Conservation (phyloP, 2,329 filamentous ascomycete genomes). For the Pseudopyricularia cyperi region DNA sequence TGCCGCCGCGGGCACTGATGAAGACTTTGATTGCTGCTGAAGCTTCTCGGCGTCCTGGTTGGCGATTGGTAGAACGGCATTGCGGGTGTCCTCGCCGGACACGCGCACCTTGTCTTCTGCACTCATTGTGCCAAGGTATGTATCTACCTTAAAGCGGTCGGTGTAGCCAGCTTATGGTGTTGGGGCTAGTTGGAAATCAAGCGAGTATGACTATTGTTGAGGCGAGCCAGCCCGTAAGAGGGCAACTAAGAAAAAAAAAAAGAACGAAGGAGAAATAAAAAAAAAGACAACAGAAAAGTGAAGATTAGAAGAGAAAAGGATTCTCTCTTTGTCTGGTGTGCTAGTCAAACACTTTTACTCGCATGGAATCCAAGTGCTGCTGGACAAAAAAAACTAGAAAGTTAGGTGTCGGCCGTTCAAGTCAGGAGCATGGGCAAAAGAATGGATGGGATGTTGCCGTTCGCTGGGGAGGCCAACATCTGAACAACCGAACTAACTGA, state of each 20-base stretch:
- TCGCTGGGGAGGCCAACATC: not conserved
- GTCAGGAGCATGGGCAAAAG: too few relatives aligned
- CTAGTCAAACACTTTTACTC: too few relatives aligned
- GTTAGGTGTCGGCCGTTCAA: too few relatives aligned
- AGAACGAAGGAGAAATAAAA: not conserved
- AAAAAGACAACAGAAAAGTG: not conserved
- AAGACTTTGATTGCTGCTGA: constrained; percentile 15
- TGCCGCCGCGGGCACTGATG: constrained; percentile 63
- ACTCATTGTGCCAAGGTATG: constrained; percentile 32
- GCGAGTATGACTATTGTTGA: not conserved
- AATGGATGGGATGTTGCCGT: not conserved
- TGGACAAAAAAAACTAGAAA: too few relatives aligned
- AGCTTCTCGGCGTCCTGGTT: constrained; percentile 63
- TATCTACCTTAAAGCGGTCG: not conserved
- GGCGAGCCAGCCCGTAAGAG: not conserved
- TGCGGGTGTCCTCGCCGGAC: constrained; percentile 58
- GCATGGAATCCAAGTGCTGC: too few relatives aligned
- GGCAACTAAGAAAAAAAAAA: not conserved
- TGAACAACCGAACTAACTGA: too few relatives aligned
- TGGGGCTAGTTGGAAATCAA: not conserved
- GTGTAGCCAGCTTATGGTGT: not conserved
- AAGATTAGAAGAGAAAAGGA: not conserved
- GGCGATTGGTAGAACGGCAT: constrained; percentile 62
- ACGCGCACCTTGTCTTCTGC: constrained; percentile 71
- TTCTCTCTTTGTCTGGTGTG: too few relatives aligned